Percentiles rank a stretch among this genome's conserved stretches.
Conservation (phyloP, 139 green algal species). For the Volvox africanus region DNA sequence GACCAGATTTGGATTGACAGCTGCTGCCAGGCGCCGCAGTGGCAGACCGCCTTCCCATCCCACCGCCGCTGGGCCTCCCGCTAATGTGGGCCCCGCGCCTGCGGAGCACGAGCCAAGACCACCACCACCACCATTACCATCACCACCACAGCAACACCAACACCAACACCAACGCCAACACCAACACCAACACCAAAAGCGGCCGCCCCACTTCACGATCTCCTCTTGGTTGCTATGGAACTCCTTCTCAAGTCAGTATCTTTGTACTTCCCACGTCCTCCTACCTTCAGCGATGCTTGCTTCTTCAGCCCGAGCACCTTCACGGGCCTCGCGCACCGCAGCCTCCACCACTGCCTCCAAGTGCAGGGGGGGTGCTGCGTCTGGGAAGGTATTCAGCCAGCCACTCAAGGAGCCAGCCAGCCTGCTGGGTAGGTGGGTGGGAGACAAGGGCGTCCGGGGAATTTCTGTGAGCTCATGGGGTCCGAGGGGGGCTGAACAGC, state of each 20-base stretch:
- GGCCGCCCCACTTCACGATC: not conserved
- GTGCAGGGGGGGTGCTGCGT: constrained; percentile 8
- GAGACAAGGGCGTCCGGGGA: not conserved
- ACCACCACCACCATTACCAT: too few relatives aligned
- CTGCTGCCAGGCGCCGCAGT: constrained; percentile 35
- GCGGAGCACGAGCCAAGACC: not conserved
- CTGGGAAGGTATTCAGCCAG: constrained; percentile 20
- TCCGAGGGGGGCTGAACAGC: not conserved
- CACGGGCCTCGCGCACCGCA: constrained; percentile 17
- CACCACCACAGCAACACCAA: too few relatives aligned
- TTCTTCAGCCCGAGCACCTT: constrained; percentile 19
- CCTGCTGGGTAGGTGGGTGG: not conserved
- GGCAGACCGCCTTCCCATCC: constrained; percentile 44
- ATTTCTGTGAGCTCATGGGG: not conserved
- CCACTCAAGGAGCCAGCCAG: constrained; percentile 1
- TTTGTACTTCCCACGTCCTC: not conserved
- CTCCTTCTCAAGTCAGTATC: too few relatives aligned
- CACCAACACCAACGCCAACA: too few relatives aligned
- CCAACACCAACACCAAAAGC: too few relatives aligned
- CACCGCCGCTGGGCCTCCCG: not conserved
- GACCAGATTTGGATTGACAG: constrained; percentile 3
- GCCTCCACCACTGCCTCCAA: constrained; percentile 42
- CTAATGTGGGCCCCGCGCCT: constrained; percentile 19
- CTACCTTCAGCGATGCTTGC: constrained; percentile 21
- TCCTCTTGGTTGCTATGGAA: too few relatives aligned